Percentiles rank a stretch among this genome's conserved stretches.
Conservation (phyloP, 176 grass and related monocot genomes). For the sorghum (Sorghum bicolor) region Sorghum_bicolor_NCBIv3 NC_012870.2:20681501-20682000, state of each 20-base stretch:
- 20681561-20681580: slow-evolving; percentile 77
- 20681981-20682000: slow-evolving; percentile 23
- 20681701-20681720: background rate
- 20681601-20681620: slow-evolving; percentile 74
- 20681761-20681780: slow-evolving; percentile 3
- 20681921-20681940: background rate
- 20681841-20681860: background rate
- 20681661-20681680: slow-evolving; percentile 20
- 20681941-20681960: background rate
- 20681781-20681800: background rate
- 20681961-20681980: slow-evolving; percentile 12
- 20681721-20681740: background rate
- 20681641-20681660: slow-evolving; percentile 18
- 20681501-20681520: slow-evolving; percentile 63
- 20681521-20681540: slow-evolving; percentile 77
- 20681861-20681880: background rate
- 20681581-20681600: slow-evolving; percentile 95
- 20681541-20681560: slow-evolving; percentile 85
- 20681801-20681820: background rate
- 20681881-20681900: background rate
- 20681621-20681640: slow-evolving; percentile 79
- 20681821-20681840: background rate
- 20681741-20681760: background rate
- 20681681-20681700: background rate
- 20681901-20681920: slow-evolving; percentile 3